phyloP scores from a whole-genome alignment of 148 eudicot species.

The Rheum nobile region DNA sequence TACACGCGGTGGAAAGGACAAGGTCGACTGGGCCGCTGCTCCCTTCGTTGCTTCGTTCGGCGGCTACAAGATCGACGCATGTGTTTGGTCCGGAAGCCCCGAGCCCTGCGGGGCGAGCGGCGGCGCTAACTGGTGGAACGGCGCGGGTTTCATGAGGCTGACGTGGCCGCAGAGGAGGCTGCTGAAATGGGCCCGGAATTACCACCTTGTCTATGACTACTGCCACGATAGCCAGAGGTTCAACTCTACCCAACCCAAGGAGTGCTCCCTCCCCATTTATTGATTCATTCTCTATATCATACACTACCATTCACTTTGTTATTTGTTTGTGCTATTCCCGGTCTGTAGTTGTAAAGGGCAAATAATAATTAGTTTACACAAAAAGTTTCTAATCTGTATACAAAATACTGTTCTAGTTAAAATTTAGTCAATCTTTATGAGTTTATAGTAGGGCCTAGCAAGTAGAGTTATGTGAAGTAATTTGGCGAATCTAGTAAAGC shows the following conservation, averaged over 20 bases:
- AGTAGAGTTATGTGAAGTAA: too few species aligned
- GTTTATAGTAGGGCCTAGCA: too few species aligned
- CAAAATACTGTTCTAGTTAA: too few species aligned
- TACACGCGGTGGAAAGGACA: constrained; percentile 69
- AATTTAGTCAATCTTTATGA: too few species aligned
- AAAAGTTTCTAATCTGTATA: too few species aligned
- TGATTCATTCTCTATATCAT: constrained; percentile 12
- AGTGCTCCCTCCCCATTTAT: constrained; percentile 64
- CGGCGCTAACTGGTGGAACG: constrained; percentile 72
- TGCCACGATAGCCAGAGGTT: constrained; percentile 65
- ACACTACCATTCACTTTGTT: too few species aligned
- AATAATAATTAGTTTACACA: too few species aligned
- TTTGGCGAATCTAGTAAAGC: too few species aligned
- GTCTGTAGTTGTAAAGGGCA: too few species aligned
- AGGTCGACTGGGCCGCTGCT: constrained; percentile 59
- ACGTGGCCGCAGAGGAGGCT: constrained; percentile 49
- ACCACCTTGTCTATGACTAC: constrained; percentile 72
- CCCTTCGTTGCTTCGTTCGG: constrained; percentile 56
- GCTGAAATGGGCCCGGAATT: constrained; percentile 58
- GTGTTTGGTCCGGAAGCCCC: constrained; percentile 57
- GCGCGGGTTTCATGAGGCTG: constrained; percentile 24
- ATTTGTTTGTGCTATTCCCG: too few species aligned
- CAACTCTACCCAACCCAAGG: constrained; percentile 47
- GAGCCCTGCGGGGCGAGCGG: constrained; percentile 31
- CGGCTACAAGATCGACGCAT: constrained; percentile 63